Evolutionary conservation across 805 yeast genomes (phyloP), one percentile per base, ranked within the genome.

Genomic region (Alloascoidea hylecoeti): DNA sequence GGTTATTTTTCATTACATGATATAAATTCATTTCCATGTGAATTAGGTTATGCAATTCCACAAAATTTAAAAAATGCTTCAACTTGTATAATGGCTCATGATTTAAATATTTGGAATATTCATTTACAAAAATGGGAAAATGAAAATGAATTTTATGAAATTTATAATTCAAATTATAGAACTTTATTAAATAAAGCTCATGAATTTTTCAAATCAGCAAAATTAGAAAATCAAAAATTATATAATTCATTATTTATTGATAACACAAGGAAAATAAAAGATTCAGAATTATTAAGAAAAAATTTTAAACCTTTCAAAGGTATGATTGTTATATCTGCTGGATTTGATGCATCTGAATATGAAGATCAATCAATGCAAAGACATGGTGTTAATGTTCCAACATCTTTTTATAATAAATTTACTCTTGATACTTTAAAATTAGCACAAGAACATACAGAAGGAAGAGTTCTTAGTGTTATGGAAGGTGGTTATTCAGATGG

Each of bases 401-500:
- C 94, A 0, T 70, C 78, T 15, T 83, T 84, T 49, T 83, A 78
- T 52, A 68, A 81, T 15, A 66, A 64, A 33, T 82, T 83, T 49
- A 77, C 94, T 3, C 64, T 66, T 28, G 94, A 83, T 53, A 76
- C 80, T 1, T 72, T 75, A n/a, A 69, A 66, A 39, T 56, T 83
- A 35, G 82, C 92, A 3, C 69, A 77, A 41, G 62, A 69, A 36
- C 79, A 70, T 47, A 58, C 78, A 4, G 56, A 65, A 6, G 81
- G 88, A 6, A 72, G 71, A 41, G 60, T 82, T 0, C 45, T 83
- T 0, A 80, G 94, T 1, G 55, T 83, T 16, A 56, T 83, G 44
- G 95, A 83, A 57, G 95, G 95, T 17, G 95, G 95, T 1, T 83
- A 83, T 51, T 78, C 92, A 0, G 86, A 82, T 48, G 79, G 80